These are phyloP conservation scores for Didymella pomorum DNA, from an alignment of 2,329 filamentous ascomycete genomes.

Conservation along the genomic window DNA sequence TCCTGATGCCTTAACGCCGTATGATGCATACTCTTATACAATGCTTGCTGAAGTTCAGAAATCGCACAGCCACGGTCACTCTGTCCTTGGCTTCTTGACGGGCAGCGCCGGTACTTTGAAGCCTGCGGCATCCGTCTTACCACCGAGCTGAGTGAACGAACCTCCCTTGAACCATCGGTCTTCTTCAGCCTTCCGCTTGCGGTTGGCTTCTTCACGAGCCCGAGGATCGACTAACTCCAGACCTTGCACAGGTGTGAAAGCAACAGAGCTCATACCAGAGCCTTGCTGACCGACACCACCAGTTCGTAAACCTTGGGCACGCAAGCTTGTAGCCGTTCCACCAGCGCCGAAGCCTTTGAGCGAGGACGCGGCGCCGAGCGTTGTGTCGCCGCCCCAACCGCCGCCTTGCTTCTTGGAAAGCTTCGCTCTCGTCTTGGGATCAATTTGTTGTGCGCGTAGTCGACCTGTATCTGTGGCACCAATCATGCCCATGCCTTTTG, in stretches of 20 bases:
- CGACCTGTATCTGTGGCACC: conserved; percentile 87
- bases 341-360: conserved; percentile 78
- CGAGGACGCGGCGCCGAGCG: conserved; percentile 64
- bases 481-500: conserved; percentile 93
- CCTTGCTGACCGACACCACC: conserved; percentile 76
- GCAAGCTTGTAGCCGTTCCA: conserved; percentile 72
- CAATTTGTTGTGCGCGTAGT: conserved; percentile 86
- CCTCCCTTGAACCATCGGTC: conserved; percentile 97
- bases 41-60: not conserved
- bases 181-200: conserved; percentile 92
- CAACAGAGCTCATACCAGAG: conserved; percentile 81
- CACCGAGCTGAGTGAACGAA: conserved; percentile 84
- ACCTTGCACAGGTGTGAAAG: conserved; percentile 94
- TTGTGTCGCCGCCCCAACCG: conserved; percentile 84
- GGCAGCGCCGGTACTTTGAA: conserved; percentile 87
- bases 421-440: conserved; percentile 91
- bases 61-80: conserved; percentile 1
- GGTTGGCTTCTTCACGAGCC: conserved; percentile 82
- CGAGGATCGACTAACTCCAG: conserved; percentile 95
- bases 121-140: conserved; percentile 64
- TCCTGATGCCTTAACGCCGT: conserved; percentile 13
- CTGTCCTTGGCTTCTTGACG: conserved; percentile 67
- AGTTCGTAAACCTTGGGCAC: conserved; percentile 79
- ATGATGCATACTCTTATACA: conserved; percentile 11
- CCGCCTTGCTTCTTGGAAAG: conserved; percentile 88